These are phyloP conservation scores for Monosporascus sp. DNA, from an alignment of 2,329 filamentous ascomycete species.

Conservation along the genomic window DNA sequence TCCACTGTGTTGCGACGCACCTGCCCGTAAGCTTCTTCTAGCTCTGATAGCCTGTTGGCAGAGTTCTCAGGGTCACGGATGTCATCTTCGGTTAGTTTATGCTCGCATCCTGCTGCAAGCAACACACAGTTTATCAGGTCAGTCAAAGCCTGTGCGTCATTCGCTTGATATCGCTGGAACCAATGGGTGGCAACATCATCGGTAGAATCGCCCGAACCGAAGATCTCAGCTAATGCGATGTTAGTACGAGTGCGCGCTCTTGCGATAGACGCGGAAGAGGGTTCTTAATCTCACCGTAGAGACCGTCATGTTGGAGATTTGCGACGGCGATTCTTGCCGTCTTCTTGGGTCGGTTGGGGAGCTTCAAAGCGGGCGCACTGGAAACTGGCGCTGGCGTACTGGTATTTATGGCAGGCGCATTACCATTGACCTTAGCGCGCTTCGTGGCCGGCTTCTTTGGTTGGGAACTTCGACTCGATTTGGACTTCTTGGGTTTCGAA, in stretches of 20 bases:
- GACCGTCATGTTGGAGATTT: constrained; percentile 44
- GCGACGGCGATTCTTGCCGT: constrained; percentile 46
- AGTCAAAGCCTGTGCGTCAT: constrained; percentile 49
- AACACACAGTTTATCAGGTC: constrained; percentile 64
- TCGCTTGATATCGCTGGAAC: constrained; percentile 51
- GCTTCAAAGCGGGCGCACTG: constrained; percentile 25
- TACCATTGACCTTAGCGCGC: constrained; percentile 59
- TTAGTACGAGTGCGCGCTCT: constrained; percentile 9
- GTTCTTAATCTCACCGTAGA: constrained; percentile 44
- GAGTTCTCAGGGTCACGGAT: constrained; percentile 87
- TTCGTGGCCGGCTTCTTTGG: constrained; percentile 55
- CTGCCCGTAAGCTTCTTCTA: constrained; percentile 84
- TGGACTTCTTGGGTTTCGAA: constrained; percentile 30
- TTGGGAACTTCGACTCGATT: constrained; percentile 38
- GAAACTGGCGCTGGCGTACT: constrained; percentile 34
- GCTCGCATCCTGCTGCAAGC: constrained; percentile 71
- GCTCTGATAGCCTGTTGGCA: constrained; percentile 68
- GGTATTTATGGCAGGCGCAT: constrained; percentile 27
- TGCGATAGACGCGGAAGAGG: neutral
- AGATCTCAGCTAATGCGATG: constrained; percentile 50
- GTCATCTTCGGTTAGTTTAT: constrained; percentile 73
- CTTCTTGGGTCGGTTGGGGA: constrained; percentile 53
- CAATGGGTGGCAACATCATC: constrained; percentile 56
- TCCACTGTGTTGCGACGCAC: constrained; percentile 36
- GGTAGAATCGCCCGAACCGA: constrained; percentile 51